Percentiles rank a stretch among this genome's conserved stretches.
phyloP scores from a whole-genome alignment of 2,329 filamentous ascomycete genomes.

The Curvularia eragrostidis region DNA sequence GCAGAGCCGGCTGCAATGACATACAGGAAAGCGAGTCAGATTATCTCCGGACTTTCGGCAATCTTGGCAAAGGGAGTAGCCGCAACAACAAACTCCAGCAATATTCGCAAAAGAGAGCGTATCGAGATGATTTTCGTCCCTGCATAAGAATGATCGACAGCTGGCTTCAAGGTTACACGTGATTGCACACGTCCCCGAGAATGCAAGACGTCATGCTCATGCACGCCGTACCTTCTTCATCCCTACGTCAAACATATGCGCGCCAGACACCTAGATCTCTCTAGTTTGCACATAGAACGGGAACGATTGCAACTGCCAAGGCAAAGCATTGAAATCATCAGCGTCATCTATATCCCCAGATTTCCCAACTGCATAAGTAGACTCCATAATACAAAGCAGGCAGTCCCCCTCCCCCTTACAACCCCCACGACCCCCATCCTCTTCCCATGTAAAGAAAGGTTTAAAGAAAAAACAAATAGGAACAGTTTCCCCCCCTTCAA shows the following conservation, averaged over 20 bases:
- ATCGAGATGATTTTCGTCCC: neutral
- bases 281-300: neutral
- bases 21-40: neutral
- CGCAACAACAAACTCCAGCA: neutral
- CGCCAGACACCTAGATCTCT: neutral
- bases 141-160: neutral
- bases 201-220: slow-evolving; percentile 34
- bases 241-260: neutral
- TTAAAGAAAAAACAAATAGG: neutral
- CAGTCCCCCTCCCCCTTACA: too few relatives aligned
- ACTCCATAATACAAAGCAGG: too few relatives aligned
- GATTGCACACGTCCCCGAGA: slow-evolving; percentile 7
- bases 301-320: slow-evolving; percentile 20
- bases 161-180: slow-evolving; percentile 3
- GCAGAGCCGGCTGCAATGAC: slow-evolving; percentile 2
- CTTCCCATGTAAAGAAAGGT: too few relatives aligned
- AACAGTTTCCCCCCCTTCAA: neutral
- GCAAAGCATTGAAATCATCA: neutral
- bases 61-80: neutral
- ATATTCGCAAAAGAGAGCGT: neutral
- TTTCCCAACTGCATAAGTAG: neutral
- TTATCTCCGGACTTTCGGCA: neutral
- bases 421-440: too few relatives aligned
- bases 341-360: neutral
- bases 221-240: slow-evolving; percentile 8